Percentiles rank a stretch among this genome's conserved stretches.
phyloP scores from a whole-genome alignment of 495 filamentous ascomycete species.

The Hypomontagnella submonticulosa region DNA sequence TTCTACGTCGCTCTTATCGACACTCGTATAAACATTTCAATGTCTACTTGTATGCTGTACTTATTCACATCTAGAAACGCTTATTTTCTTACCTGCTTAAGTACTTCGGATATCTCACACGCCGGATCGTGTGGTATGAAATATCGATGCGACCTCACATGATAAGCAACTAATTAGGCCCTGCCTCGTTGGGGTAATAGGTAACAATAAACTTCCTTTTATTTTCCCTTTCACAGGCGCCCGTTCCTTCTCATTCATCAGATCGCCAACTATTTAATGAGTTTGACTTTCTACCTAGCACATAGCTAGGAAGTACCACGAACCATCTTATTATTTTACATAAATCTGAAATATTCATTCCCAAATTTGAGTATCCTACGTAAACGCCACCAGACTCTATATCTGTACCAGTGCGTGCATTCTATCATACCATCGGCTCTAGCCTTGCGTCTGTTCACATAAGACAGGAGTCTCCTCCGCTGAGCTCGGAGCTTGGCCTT shows the following conservation, averaged over 20 bases:
- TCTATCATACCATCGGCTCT: slow-evolving; percentile 6
- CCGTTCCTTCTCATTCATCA: slow-evolving; percentile 17
- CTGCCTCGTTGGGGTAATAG: slow-evolving; percentile 24
- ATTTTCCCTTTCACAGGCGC: neutral
- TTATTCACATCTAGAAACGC: too few relatives aligned
- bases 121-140: slow-evolving; percentile 16
- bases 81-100: too few relatives aligned
- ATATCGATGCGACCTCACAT: slow-evolving; percentile 33
- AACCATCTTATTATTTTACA: slow-evolving; percentile 16
- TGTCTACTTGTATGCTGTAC: neutral
- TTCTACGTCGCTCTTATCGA: neutral
- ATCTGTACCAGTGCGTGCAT: neutral
- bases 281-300: neutral
- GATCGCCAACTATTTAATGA: slow-evolving; percentile 10
- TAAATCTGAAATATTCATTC: slow-evolving; percentile 9
- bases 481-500: neutral
- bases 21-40: neutral
- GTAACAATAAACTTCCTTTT: slow-evolving; percentile 11
- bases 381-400: slow-evolving; percentile 17
- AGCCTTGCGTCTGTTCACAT: slow-evolving; percentile 18
- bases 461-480: slow-evolving; percentile 8
- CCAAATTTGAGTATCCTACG: slow-evolving; percentile 8
- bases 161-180: slow-evolving; percentile 30
- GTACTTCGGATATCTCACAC: neutral
- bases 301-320: slow-evolving; percentile 16